Conservation (phyloP, 495 filamentous ascomycete genomes). For the Aspergillus sclerotioniger region DNA sequence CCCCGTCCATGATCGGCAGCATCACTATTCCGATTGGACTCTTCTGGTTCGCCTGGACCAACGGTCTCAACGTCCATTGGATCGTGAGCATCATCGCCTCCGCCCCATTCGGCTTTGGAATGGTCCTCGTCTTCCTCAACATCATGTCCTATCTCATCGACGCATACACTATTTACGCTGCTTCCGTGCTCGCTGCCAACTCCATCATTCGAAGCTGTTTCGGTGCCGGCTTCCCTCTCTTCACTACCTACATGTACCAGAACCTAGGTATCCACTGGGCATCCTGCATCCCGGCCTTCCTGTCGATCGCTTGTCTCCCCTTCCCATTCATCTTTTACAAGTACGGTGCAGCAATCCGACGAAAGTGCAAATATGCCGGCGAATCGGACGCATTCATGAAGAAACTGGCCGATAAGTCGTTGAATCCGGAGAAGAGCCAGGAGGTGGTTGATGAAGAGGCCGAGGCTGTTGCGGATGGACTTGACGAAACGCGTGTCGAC, state of each 20-base stretch:
- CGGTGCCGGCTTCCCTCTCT: slow-evolving; percentile 70
- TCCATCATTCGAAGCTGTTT: slow-evolving; percentile 60
- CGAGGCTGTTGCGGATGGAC: neutral
- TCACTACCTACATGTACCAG: slow-evolving; percentile 65
- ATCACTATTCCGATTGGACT: slow-evolving; percentile 39
- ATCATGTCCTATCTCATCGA: slow-evolving; percentile 72
- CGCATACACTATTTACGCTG: slow-evolving; percentile 69
- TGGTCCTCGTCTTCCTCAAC: slow-evolving; percentile 63
- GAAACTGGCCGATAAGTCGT: slow-evolving; percentile 17
- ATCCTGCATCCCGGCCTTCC: slow-evolving; percentile 63
- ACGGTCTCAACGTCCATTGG: slow-evolving; percentile 60
- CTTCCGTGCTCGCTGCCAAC: slow-evolving; percentile 68
- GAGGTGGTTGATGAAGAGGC: slow-evolving; percentile 4
- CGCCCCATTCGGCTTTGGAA: slow-evolving; percentile 65
- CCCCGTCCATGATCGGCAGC: slow-evolving; percentile 30
- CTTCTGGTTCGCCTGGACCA: slow-evolving; percentile 63
- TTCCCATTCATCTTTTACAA: slow-evolving; percentile 67
- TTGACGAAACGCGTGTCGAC: neutral
- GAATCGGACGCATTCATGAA: slow-evolving; percentile 33
- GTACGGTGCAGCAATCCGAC: slow-evolving; percentile 58
- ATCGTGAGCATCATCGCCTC: slow-evolving; percentile 56
- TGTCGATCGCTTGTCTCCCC: slow-evolving; percentile 64
- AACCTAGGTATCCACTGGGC: slow-evolving; percentile 71
- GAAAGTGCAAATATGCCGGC: slow-evolving; percentile 62
- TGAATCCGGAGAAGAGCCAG: slow-evolving; percentile 3